Base-by-base conservation (phyloP, 257 asterid genomes). In the Jasminum sambac region DNA sequence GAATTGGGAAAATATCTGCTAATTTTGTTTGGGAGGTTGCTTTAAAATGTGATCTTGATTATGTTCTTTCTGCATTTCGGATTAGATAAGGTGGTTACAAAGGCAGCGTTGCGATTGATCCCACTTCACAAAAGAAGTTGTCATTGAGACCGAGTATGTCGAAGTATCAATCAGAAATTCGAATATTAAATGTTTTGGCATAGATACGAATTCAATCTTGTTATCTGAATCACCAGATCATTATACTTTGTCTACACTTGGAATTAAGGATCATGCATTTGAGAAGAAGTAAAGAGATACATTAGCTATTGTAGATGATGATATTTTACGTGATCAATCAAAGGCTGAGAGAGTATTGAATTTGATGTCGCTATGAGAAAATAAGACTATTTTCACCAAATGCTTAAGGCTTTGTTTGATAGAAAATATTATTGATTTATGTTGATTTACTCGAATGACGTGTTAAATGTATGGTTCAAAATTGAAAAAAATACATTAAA, bases 61-160 rank as follows among this genome's bases (percentile, higher is more conserved):
- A 42, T 63, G 44, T 74, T 12, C 98, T 96, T 19, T 93, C 98
- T 7, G 92, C 96, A 39, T 93, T 86, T 70, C 98, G 90, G 78
- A 90, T 93, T 46, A 90, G 98, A 17, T 90, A 89, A 63, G 95
- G 89, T 68, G 97, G 97, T 61, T 93, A 82, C 67, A 93, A 93
- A 84, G 98, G 97, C 7, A 97, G 90, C 30, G 96, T 93, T 76
- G 96, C 92, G 5, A n/a, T n/a, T n/a, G n/a, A n/a, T n/a, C n/a
- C n/a, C n/a, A n/a, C n/a, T n/a, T n/a, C n/a, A n/a, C n/a, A 72
- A 89, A 21, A 91, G 87, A 77, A 93, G 80, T 61, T 93, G 58
- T 90, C 95, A 0, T 59, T 90, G 74, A 84, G 98, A 58, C 68
- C 74, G 7, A 94, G 98, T 87, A 93, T 93, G 98, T 75, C 25